phyloP scores from a whole-genome alignment of 768 basidiomycete species.

The Boletus rubroflammeus region DNA sequence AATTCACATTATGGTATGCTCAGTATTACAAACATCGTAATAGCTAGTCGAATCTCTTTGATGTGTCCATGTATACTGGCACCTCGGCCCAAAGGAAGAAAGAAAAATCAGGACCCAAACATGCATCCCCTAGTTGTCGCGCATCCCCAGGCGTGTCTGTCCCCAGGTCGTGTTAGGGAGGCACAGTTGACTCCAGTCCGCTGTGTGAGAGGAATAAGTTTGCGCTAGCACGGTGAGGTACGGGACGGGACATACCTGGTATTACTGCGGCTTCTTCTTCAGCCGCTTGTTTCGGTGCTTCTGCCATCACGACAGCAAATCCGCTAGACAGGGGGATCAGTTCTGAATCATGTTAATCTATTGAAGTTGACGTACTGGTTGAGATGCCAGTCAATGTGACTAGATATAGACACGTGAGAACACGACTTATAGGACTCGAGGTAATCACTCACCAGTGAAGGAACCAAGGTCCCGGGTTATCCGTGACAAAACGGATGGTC shows the following conservation, averaged over 20 bases:
- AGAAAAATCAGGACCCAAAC: background rate
- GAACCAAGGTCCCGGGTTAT: constrained; percentile 66
- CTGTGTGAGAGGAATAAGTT: constrained; percentile 3
- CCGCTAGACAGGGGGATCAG: constrained; percentile 16
- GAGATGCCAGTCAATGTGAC: constrained; percentile 33
- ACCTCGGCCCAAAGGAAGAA: background rate
- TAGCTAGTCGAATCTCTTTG: background rate
- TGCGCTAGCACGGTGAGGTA: background rate
- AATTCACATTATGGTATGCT: background rate
- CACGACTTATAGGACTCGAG: background rate
- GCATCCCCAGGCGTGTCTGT: background rate
- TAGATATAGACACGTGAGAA: constrained; percentile 4
- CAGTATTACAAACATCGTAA: background rate
- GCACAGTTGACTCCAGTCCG: constrained; percentile 22
- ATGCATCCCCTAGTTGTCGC: background rate
- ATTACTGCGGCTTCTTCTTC: constrained; percentile 7
- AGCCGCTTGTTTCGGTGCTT: constrained; percentile 10
- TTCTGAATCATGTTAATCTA: background rate
- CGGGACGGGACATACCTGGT: constrained; percentile 16
- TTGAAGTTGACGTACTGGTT: constrained; percentile 15
- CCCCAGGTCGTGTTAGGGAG: background rate
- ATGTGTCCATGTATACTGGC: background rate
- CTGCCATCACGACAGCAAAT: constrained; percentile 31
- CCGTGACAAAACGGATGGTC: constrained; percentile 56
- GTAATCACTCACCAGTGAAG: constrained; percentile 36